Evolutionary conservation across 352 stramenopile species (phyloP).

Genomic region (Globisporangium echinulatum): DNA sequence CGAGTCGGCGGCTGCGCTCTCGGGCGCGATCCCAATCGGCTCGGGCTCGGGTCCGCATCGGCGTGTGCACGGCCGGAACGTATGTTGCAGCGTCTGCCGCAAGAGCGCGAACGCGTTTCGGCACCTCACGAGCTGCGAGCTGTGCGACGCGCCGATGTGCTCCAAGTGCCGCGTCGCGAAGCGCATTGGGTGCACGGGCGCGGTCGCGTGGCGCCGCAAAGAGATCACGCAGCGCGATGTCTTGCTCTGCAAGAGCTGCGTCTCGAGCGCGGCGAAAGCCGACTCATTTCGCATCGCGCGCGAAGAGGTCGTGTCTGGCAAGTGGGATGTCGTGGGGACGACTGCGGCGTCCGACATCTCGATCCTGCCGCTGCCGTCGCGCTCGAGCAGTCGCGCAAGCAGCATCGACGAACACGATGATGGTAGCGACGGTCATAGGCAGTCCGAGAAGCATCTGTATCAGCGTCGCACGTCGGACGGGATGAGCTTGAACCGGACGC

Average conservation of each 20-base stretch:
- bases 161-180: constrained; percentile 10
- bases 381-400: constrained; percentile 5
- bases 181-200: constrained; percentile 8
- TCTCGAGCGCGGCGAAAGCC: constrained; percentile 1
- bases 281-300: constrained; percentile 10
- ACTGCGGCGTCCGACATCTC: constrained; percentile 2
- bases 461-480: not conserved
- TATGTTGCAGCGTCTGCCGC: constrained; percentile 9
- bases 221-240: constrained; percentile 7
- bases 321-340: constrained; percentile 6
- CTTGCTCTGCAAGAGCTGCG: constrained; percentile 10
- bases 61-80: constrained; percentile 18
- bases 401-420: constrained; percentile 4
- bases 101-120: constrained; percentile 9
- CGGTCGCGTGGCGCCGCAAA: constrained; percentile 3
- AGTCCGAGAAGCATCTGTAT: not conserved
- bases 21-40: not conserved
- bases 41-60: not conserved
- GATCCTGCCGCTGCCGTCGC: constrained; percentile 9
- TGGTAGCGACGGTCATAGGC: not conserved
- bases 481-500: constrained; percentile 6
- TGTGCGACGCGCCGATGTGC: constrained; percentile 8
- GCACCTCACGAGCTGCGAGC: constrained; percentile 6
- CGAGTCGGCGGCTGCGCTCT: not conserved
- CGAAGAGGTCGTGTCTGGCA: constrained; percentile 12